A percentile compares a stretch with the other conserved stretches of the same genome.
phyloP scores from a whole-genome alignment of 768 basidiomycete species.

The Russula lepida region DNA sequence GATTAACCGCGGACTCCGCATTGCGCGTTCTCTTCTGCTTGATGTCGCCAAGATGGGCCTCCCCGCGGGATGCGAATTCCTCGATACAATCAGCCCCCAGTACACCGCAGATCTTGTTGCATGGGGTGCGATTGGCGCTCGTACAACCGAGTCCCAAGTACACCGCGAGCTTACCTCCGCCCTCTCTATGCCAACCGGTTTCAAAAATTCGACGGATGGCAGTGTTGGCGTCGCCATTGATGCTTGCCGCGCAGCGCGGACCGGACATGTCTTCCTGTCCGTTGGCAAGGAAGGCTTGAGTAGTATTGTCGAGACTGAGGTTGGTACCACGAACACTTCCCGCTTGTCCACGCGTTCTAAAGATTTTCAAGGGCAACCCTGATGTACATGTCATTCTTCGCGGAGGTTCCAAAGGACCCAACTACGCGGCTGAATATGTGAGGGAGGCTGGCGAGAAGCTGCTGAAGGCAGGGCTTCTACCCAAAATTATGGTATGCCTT shows the following conservation, averaged over 20 bases:
- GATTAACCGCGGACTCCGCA: slow-evolving; percentile 92
- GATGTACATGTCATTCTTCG: slow-evolving; percentile 93
- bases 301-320: slow-evolving; percentile 92
- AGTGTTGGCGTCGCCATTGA: slow-evolving; percentile 87
- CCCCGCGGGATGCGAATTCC: slow-evolving; percentile 94
- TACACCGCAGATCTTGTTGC: slow-evolving; percentile 90
- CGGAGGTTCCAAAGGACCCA: slow-evolving; percentile 84
- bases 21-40: slow-evolving; percentile 78
- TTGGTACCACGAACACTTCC: slow-evolving; percentile 23
- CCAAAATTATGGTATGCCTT: slow-evolving; percentile 73
- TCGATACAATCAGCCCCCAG: slow-evolving; percentile 71
- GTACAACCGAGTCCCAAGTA: slow-evolving; percentile 89
- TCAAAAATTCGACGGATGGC: slow-evolving; percentile 98
- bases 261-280: slow-evolving; percentile 90
- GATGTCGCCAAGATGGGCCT: slow-evolving; percentile 87
- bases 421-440: slow-evolving; percentile 76
- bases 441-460: slow-evolving; percentile 67
- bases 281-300: slow-evolving; percentile 96
- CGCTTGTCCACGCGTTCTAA: background rate
- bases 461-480: slow-evolving; percentile 64
- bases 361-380: slow-evolving; percentile 59
- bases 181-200: slow-evolving; percentile 93
- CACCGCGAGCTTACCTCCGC: slow-evolving; percentile 83
- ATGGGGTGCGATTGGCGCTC: slow-evolving; percentile 95
- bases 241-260: slow-evolving; percentile 86